Evolutionary conservation across 2,329 filamentous ascomycete species (phyloP), one percentile per base, ranked within the genome.

Genomic region (Trichoderma atrobrunneum): DNA sequence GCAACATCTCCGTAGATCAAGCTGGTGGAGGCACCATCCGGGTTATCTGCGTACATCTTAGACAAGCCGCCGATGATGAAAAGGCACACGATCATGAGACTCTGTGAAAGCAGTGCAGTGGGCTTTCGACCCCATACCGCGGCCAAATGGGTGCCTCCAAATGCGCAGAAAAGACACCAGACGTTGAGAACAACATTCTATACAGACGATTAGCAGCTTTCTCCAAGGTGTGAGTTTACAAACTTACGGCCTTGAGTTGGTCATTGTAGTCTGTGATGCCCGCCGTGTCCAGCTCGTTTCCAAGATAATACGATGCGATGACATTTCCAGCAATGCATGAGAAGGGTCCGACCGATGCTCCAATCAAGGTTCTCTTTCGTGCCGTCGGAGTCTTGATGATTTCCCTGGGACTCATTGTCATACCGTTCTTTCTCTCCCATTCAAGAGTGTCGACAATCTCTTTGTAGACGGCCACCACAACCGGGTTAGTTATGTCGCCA

Each of bases 11-110:
- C 79, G 69, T 84, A 85, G 26, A 84, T 79, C 11, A 74, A 61
- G n/a, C 32, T 72, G 39, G 0, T 43, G 3, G 73, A 70, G 36
- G 73, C 72, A 3, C 72, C 72, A 39, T 61, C 48, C 2, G 73
- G 73, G 8, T 74, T 59, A 11, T 74, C 73, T 56, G 64, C 68
- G 28, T 73, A 73, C 2, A 72, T 72, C 60, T 87, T 87, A 6
- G 84, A 84, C 5, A 89, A 77, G 2, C 81, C 85, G 2, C 86
- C 86, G 51, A 88, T 83, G 67, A 87, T 79, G 74, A 87, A 87
- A 1, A 88, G 81, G 51, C 83, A 86, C 24, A 83, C 67, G 3
- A 82, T 80, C 7, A 85, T 74, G 12, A 83, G 74, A 14, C 72
- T 70, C 61, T 84, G 80, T 0, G 82, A 83, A 11, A 83, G 81